A percentile compares a stretch with the other conserved stretches of the same genome.
These are phyloP conservation scores for Favolaschia claudopus DNA, from an alignment of 768 basidiomycete genomes.

Conservation along the genomic window DNA sequence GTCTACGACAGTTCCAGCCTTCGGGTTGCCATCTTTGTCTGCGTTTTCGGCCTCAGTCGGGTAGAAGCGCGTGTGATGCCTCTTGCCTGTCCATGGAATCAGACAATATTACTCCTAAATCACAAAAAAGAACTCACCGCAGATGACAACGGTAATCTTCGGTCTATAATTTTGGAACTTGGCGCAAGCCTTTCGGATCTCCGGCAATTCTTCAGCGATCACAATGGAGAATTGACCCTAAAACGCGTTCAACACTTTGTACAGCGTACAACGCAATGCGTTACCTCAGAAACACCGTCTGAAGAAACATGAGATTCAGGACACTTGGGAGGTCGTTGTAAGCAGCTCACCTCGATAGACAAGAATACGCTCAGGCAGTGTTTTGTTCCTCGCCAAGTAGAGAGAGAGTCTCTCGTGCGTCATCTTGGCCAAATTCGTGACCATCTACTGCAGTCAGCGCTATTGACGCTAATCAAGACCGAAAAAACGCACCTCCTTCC, in stretches of 20 bases:
- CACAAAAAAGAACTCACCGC: no score
- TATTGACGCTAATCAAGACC: not conserved
- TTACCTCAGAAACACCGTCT: constrained; percentile 84
- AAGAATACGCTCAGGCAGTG: constrained; percentile 71
- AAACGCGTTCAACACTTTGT: constrained; percentile 35
- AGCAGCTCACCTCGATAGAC: constrained; percentile 63
- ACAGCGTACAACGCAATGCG: not conserved
- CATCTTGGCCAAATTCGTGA: constrained; percentile 70
- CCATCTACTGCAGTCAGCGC: constrained; percentile 62
- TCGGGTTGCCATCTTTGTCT: constrained; percentile 75
- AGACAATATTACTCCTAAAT: constrained; percentile 56
- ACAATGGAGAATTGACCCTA: constrained; percentile 80
- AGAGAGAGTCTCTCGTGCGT: constrained; percentile 67
- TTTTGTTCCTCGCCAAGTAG: constrained; percentile 55
- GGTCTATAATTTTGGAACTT: constrained; percentile 56
- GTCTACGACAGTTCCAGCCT: constrained; percentile 84
- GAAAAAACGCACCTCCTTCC: constrained; percentile 67
- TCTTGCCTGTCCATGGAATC: constrained; percentile 50
- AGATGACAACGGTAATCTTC: constrained; percentile 74
- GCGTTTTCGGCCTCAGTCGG: constrained; percentile 59
- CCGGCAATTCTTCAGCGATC: constrained; percentile 68
- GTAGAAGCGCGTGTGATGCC: constrained; percentile 69
- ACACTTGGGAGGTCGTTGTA: not conserved
- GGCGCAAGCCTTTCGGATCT: constrained; percentile 68
- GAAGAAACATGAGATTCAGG: not conserved